Conservation (phyloP, 371 early-diverging fungal genomes). For the Blakeslea trispora region DNA sequence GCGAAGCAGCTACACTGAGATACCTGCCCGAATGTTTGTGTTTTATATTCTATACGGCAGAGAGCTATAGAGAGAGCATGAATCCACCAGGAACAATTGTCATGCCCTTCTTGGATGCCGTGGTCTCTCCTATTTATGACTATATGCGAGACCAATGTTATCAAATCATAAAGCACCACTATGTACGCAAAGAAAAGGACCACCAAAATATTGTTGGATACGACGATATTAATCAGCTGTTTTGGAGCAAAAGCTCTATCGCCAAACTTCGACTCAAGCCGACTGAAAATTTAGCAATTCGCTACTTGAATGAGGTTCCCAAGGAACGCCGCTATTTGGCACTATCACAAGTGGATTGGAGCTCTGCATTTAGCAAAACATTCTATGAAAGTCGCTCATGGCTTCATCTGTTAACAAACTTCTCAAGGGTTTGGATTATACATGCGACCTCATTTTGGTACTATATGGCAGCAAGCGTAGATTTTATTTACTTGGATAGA, state of each 20-base stretch:
- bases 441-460: conserved; percentile 82
- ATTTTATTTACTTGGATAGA: conserved; percentile 59
- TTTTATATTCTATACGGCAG: conserved; percentile 79
- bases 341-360: conserved; percentile 70
- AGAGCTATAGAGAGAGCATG: conserved; percentile 54
- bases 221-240: conserved; percentile 88
- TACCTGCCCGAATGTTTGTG: conserved; percentile 81
- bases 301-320: conserved; percentile 61
- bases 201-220: conserved; percentile 84
- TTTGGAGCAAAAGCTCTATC: conserved; percentile 77
- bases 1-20: conserved; percentile 83
- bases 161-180: conserved; percentile 71
- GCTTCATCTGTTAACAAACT: conserved; percentile 82
- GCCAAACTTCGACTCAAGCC: conserved; percentile 61
- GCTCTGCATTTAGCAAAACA: conserved; percentile 72
- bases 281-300: conserved; percentile 21
- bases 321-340: conserved; percentile 61
- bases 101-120: conserved; percentile 57
- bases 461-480: conserved; percentile 74
- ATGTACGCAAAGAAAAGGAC: conserved; percentile 79
- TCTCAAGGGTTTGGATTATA: conserved; percentile 86
- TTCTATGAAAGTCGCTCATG: conserved; percentile 85
- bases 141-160: conserved; percentile 79
- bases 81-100: conserved; percentile 29
- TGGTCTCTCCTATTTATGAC: conserved; percentile 77